Evolutionary conservation across 1,139 yeast species (phyloP), one percentile per base, ranked within the genome.

Genomic region (Suhomyces coccinellae): DNA sequence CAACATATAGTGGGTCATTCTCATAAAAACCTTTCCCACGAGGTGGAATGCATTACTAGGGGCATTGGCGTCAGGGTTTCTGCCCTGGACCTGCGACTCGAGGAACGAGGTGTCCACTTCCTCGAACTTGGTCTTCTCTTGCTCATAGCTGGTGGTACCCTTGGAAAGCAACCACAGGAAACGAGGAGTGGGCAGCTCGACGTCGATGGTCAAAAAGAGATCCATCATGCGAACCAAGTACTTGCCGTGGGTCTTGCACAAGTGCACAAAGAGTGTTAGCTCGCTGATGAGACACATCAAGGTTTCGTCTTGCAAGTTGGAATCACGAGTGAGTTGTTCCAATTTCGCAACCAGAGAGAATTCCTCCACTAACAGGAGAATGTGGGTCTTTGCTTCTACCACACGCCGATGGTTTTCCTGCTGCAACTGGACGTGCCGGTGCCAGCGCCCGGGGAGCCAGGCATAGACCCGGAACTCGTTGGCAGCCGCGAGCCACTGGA

Each of bases 21-120:
- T 51, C 6, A 54, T 41, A 5, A 61, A 20, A 22, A 53, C 48
- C 11, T 46, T 44, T 3, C 69, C 70, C 14, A 58, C 6, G 8
- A 50, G 30, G 43, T 66, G 70, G 26, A 56, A 50, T 1, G 46
- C 12, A 26, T 53, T 59, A 0, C 60, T 48, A 4, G 73, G 71
- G 4, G 67, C 59, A 17, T 57, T 48, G 6, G 68, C 55, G 50
- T 68, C 73, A 1, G 75, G 72, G 45, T 70, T 57, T 32, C 70
- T 50, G 28, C 36, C 37, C 35, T 50, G 52, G 10, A 55, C 47
- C 15, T 36, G 37, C 9, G 45, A 48, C 9, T 48, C 51, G 39
- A 58, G 52, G 41, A 55, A 48, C n/a, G 41, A 36, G 14, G 38
- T 37, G 16, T 42, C 45, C 29, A 37, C 41, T 2, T 42, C 45